Conservation (phyloP, 2,329 filamentous ascomycete species). For the Alternaria burnsii region DNA sequence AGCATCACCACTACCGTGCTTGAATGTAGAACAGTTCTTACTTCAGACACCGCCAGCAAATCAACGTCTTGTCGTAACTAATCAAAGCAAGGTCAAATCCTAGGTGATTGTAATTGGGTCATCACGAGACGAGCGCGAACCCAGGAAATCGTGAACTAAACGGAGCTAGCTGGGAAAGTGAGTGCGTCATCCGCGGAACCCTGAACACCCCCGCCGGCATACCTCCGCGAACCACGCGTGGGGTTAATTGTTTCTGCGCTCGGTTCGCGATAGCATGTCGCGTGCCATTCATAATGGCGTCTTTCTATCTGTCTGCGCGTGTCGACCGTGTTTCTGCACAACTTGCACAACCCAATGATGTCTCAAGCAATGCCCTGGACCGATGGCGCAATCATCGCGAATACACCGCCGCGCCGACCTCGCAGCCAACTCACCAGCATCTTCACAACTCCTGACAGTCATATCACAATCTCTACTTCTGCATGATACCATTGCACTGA, state of each 20-base stretch:
- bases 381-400: constrained; percentile 47
- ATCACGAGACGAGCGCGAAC: neutral
- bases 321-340: constrained; percentile 6
- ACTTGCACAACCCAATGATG: constrained; percentile 26
- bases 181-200: constrained; percentile 26
- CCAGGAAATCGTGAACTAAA: neutral
- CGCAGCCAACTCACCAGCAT: constrained; percentile 27
- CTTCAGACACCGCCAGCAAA: neutral
- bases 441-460: neutral
- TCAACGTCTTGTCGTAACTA: neutral
- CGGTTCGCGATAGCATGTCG: constrained; percentile 18
- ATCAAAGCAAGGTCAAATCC: neutral
- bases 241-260: constrained; percentile 15
- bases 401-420: constrained; percentile 37
- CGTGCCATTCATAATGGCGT: constrained; percentile 3
- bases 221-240: constrained; percentile 18
- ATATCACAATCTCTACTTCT: neutral
- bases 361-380: constrained; percentile 34
- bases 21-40: neutral
- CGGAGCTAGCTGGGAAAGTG: constrained; percentile 7
- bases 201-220: constrained; percentile 14
- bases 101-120: neutral
- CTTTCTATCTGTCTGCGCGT: neutral
- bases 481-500: neutral
- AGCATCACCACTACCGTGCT: neutral